Base-by-base conservation (phyloP, 2,329 filamentous ascomycete species). In the Saccharata proteae region DNA sequence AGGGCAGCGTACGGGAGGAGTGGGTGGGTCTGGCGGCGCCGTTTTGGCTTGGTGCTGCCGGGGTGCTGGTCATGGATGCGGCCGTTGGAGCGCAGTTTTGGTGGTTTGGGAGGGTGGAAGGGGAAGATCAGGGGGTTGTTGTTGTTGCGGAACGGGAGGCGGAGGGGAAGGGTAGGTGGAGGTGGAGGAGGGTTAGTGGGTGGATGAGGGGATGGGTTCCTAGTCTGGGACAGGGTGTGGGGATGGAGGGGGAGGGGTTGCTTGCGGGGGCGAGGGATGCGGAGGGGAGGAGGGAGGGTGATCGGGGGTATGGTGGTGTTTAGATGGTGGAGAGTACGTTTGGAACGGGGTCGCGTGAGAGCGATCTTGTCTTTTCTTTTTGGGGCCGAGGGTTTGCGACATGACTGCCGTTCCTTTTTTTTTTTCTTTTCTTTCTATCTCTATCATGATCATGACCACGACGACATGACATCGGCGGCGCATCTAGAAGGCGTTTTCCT, bases 191-290 rank as follows among this genome's bases (percentile, higher is more conserved):
- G 16, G 71, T 76, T 5, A 70, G 60, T 35, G 73, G 73, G 7
- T 77, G 71, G 71, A 75, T 77, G 71, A 61, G 72, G 37, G 73
- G 73, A 3, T 77, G 73, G 74, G 65, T 75, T 20, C 74, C 74
- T 2, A 63, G 55, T 32, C 54, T 64, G 16, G 57, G 54, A 38
- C 55, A 57, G 6, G 49, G 49, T 5, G 54, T 44, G 1, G 20
- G 20, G 8, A n/a, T 8, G 20, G 20, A 8, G 20, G 20, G 8
- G 20, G 20, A 22, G 20, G 20, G n/a, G 20, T n/a, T 8, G 8
- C 8, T 8, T 8, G 8, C 8, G 20, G 8, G 8, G 20, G 8
- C n/a, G 20, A n/a, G n/a, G 8, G 20, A 8, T n/a, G 20, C 8
- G n/a, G 20, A n/a, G 20, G 20, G n/a, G 20, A n/a, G 20, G 20